Percentiles rank a stretch among this genome's conserved stretches.
Conservation (phyloP, 441 rosid species). For the Corymbia calophylla region DNA sequence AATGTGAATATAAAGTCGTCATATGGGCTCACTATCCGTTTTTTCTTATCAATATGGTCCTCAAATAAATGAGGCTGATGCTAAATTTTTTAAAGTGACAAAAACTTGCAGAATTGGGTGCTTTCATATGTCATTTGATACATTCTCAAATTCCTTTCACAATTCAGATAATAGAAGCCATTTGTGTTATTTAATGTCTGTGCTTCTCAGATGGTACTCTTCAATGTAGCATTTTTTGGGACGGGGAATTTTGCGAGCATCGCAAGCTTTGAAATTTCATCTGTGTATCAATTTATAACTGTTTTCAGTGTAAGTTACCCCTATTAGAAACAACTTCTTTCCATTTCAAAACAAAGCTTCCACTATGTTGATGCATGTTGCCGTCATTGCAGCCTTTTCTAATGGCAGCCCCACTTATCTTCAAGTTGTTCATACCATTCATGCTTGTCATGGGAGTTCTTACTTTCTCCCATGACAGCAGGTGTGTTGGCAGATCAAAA, state of each 20-base stretch:
- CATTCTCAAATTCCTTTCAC: neutral
- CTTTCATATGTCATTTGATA: neutral
- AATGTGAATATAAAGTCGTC: neutral
- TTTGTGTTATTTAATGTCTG: neutral
- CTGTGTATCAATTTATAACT: constrained; percentile 90
- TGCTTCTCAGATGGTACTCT: constrained; percentile 69
- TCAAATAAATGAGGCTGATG: neutral
- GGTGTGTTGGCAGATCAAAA: neutral
- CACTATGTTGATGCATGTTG: constrained; percentile 5
- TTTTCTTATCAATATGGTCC: neutral
- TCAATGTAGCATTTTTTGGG: constrained; percentile 94
- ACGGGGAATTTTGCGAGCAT: constrained; percentile 97
- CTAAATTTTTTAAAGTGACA: neutral
- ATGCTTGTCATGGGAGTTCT: constrained; percentile 90
- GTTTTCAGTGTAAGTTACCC: constrained; percentile 79
- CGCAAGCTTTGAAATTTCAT: constrained; percentile 98
- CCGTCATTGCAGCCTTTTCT: constrained; percentile 71
- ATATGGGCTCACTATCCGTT: neutral
- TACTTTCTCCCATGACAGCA: neutral
- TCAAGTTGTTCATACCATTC: constrained; percentile 97
- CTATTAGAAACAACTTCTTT: neutral
- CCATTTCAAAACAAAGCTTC: neutral
- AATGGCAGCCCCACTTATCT: constrained; percentile 91
- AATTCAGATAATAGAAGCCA: neutral
- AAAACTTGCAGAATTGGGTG: neutral